These are phyloP conservation scores for Sanghuangporus weigelae DNA, from an alignment of 1,284 basidiomycete genomes.

Conservation along the genomic window DNA sequence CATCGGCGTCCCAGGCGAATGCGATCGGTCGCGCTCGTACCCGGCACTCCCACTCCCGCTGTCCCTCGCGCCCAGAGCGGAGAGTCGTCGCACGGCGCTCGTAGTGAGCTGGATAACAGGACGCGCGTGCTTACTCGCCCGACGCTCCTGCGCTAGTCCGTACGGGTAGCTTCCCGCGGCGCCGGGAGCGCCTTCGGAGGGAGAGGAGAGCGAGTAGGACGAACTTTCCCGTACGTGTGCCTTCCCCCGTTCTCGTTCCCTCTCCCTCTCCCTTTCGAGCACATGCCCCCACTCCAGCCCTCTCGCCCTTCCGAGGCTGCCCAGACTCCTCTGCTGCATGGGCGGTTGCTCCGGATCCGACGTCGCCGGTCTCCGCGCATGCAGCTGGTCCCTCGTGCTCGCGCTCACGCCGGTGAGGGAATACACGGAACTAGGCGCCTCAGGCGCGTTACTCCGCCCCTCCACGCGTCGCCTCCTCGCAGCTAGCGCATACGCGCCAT, in stretches of 20 bases:
- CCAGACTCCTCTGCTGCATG: not conserved
- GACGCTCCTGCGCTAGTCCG: conserved; percentile 4
- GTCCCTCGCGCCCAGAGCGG: conserved; percentile 6
- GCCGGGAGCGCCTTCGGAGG: conserved; percentile 11
- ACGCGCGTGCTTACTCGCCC: not conserved
- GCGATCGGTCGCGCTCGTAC: not conserved
- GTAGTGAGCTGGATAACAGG: conserved; percentile 14
- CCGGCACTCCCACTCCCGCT: not conserved
- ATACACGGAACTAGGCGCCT: not conserved
- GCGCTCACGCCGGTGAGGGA: not conserved
- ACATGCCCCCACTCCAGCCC: conserved; percentile 14
- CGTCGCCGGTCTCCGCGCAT: conserved; percentile 1
- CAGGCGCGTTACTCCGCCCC: not conserved
- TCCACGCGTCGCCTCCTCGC: conserved; percentile 2
- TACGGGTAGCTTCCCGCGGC: not conserved
- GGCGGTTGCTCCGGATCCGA: conserved; percentile 9
- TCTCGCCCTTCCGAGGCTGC: conserved; percentile 7
- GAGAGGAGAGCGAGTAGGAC: conserved; percentile 16
- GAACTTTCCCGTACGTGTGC: conserved; percentile 10
- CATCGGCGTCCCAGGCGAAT: conserved; percentile 7
- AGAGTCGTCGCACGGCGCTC: conserved; percentile 10
- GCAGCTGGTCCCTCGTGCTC: not conserved
- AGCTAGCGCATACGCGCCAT: not conserved
- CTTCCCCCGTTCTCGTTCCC: conserved; percentile 1
- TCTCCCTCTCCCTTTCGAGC: conserved; percentile 2